phyloP scores from a whole-genome alignment of 805 yeast species.

The Lipomyces kockii region DNA sequence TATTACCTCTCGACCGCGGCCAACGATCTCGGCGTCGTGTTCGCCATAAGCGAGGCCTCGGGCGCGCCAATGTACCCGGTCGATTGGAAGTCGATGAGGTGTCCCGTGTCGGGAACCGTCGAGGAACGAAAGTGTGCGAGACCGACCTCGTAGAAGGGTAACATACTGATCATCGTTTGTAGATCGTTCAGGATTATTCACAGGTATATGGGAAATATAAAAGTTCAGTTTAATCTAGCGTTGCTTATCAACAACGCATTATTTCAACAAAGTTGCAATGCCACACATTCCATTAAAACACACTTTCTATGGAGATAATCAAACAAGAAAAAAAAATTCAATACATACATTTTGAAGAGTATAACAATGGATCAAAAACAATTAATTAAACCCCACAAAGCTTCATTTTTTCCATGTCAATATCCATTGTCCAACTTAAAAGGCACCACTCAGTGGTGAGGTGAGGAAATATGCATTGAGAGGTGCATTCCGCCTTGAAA shows the following conservation, averaged over 20 bases:
- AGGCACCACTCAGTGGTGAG: neutral
- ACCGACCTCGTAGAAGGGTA: constrained; percentile 50
- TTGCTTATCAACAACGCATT: too few relatives aligned
- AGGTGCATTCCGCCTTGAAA: too few relatives aligned
- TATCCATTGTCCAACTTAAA: neutral
- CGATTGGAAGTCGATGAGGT: constrained; percentile 95
- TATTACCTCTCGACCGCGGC: constrained; percentile 88
- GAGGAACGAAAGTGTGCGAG: constrained; percentile 92
- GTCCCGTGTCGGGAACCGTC: constrained; percentile 70
- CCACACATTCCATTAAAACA: neutral
- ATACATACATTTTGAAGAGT: constrained; percentile 1
- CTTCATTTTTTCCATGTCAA: neutral
- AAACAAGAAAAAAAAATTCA: neutral
- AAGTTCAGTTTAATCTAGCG: neutral
- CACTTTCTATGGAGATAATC: neutral
- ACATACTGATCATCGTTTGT: neutral
- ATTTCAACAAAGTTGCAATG: neutral
- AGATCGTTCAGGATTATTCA: neutral
- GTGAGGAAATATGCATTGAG: constrained; percentile 1
- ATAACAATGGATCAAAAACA: neutral
- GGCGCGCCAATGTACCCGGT: constrained; percentile 84
- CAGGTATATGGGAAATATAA: neutral
- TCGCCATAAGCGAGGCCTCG: constrained; percentile 71
- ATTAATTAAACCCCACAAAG: neutral
- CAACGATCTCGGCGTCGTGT: constrained; percentile 91